Evolutionary conservation across 495 filamentous ascomycete genomes (phyloP).

Genomic region (Daldinia bambusicola): DNA sequence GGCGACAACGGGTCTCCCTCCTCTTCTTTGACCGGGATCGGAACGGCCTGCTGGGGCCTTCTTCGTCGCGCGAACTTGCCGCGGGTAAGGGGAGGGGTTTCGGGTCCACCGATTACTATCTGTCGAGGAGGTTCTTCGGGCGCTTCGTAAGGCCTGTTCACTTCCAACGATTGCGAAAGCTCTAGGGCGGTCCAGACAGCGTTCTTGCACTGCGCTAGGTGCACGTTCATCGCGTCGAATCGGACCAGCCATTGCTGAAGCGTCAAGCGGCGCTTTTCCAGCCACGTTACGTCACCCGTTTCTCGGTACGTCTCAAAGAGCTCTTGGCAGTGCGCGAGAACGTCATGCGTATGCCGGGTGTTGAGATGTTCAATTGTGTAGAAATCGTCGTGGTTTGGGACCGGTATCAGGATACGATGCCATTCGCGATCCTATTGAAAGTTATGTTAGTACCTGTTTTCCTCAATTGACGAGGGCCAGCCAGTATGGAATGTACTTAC

Average conservation of each 20-base stretch:
- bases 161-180: background rate
- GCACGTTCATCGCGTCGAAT: background rate
- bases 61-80: background rate
- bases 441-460: background rate
- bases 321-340: slow-evolving; percentile 1
- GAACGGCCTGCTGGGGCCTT: background rate
- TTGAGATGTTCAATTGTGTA: background rate
- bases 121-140: background rate
- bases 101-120: background rate
- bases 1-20: background rate
- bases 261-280: slow-evolving; percentile 3
- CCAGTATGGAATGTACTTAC: background rate
- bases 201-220: slow-evolving; percentile 1
- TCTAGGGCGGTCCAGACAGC: background rate
- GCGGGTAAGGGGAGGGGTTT: background rate
- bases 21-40: background rate
- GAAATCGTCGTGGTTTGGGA: background rate
- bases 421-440: background rate
- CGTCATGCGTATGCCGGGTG: slow-evolving; percentile 1
- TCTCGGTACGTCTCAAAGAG: background rate
- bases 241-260: slow-evolving; percentile 4
- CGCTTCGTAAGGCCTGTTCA: background rate
- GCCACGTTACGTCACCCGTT: slow-evolving; percentile 6
- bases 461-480: background rate
- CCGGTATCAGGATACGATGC: background rate